Conservation (phyloP, 1,284 basidiomycete genomes). For the Leccinum solheimii region DNA sequence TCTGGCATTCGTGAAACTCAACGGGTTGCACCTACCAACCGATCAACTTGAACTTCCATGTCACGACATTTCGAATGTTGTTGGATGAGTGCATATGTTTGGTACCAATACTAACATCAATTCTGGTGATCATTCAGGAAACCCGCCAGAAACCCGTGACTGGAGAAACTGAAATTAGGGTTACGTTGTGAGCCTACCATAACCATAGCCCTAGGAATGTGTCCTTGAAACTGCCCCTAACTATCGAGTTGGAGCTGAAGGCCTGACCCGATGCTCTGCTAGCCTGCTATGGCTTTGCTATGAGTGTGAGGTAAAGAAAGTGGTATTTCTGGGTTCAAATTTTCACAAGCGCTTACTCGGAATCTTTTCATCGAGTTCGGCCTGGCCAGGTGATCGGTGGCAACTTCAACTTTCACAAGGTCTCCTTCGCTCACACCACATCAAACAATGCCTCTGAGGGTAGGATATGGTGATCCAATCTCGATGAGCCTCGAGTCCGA, state of each 20-base stretch:
- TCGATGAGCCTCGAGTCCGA: neutral
- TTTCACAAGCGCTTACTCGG: neutral
- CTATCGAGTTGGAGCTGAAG: no score
- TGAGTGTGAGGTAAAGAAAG: neutral
- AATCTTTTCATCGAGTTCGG: no score
- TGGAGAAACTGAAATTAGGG: no score
- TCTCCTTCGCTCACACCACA: neutral
- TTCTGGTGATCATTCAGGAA: constrained; percentile 37
- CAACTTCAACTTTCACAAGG: neutral
- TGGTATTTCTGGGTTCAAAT: neutral
- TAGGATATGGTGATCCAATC: constrained; percentile 32
- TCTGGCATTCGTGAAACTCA: constrained; percentile 89
- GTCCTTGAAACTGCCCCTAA: no score
- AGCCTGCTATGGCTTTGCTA: no score
- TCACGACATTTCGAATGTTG: constrained; percentile 71
- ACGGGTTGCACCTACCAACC: constrained; percentile 86
- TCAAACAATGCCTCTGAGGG: constrained; percentile 27
- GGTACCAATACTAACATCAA: constrained; percentile 92
- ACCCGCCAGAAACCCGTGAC: no score
- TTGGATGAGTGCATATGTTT: constrained; percentile 99
- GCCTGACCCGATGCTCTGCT: no score
- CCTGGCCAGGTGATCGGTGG: no score
- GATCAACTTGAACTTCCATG: constrained; percentile 99
- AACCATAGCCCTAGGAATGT: no score
- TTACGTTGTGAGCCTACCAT: no score